A percentile compares a stretch with the other conserved stretches of the same genome.
Conservation (phyloP, 345 rosid species). For the Eucalyptus polyanthemos region DNA sequence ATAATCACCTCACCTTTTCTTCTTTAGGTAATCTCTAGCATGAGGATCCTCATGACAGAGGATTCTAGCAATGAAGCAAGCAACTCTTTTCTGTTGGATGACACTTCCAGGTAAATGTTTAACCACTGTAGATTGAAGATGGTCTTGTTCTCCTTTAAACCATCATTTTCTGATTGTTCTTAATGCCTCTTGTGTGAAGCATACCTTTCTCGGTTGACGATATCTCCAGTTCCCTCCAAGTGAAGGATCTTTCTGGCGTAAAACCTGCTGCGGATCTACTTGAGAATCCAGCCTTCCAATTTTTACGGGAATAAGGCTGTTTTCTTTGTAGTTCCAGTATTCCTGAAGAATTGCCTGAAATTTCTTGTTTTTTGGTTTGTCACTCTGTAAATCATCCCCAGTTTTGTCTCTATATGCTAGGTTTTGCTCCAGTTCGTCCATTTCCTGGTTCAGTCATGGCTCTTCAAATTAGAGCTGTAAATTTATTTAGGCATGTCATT, state of each 20-base stretch:
- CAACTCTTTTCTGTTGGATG: constrained; percentile 59
- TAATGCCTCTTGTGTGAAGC: constrained; percentile 17
- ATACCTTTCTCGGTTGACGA: constrained; percentile 85
- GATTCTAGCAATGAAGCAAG: constrained; percentile 41
- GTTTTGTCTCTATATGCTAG: neutral
- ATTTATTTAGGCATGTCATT: constrained; percentile 9
- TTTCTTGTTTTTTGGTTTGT: neutral
- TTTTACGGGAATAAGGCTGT: constrained; percentile 52
- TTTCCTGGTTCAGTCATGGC: constrained; percentile 11
- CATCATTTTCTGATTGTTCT: neutral
- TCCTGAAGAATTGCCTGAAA: neutral
- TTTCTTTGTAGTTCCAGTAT: neutral
- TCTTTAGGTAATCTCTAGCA: constrained; percentile 68
- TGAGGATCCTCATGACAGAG: constrained; percentile 53
- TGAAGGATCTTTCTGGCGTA: constrained; percentile 48
- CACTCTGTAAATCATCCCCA: constrained; percentile 7
- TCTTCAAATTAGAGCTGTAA: constrained; percentile 8
- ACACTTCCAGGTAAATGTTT: constrained; percentile 50
- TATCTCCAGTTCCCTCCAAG: constrained; percentile 31
- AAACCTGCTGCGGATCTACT: constrained; percentile 55
- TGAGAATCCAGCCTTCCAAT: constrained; percentile 64
- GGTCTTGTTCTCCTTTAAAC: neutral
- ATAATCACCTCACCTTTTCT: neutral
- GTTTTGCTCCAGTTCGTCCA: neutral
- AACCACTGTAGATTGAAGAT: neutral